Conservation (phyloP, 176 grass and related monocot species). For the Triticum dicoccoides region DNA sequence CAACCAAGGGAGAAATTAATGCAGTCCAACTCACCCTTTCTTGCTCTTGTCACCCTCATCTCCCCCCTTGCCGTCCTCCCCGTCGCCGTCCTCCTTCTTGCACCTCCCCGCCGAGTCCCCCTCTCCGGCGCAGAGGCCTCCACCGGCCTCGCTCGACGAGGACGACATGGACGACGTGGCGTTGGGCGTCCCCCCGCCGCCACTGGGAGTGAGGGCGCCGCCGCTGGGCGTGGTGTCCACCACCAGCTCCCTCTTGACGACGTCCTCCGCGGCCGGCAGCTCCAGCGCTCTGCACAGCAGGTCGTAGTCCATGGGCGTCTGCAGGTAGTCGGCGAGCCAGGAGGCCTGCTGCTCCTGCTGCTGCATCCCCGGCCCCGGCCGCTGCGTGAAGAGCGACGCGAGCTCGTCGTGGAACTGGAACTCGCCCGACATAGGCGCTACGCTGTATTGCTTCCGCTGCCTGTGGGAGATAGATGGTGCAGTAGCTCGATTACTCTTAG, state of each 20-base stretch:
- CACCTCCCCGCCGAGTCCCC: constrained; percentile 46
- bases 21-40: constrained; percentile 64
- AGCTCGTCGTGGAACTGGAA: constrained; percentile 69
- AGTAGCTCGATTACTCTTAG: neutral
- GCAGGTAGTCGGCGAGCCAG: constrained; percentile 29
- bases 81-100: constrained; percentile 49
- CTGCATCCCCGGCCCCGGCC: neutral
- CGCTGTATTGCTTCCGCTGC: too few species aligned
- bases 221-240: constrained; percentile 24
- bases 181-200: constrained; percentile 55
- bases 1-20: neutral
- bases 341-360: neutral
- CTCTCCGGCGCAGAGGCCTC: constrained; percentile 23
- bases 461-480: neutral
- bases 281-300: constrained; percentile 42
- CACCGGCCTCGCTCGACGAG: constrained; percentile 66
- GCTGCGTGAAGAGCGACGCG: constrained; percentile 60
- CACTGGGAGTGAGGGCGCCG: constrained; percentile 10
- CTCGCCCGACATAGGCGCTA: constrained; percentile 33
- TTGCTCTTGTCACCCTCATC: constrained; percentile 64
- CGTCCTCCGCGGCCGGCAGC: constrained; percentile 32
- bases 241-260: constrained; percentile 34
- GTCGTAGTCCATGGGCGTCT: constrained; percentile 52
- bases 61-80: constrained; percentile 38
- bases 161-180: constrained; percentile 69